A percentile compares a stretch with the other conserved stretches of the same genome.
Conservation (phyloP, 2,329 filamentous ascomycete genomes). For the Colletotrichum euphorbiae region DNA sequence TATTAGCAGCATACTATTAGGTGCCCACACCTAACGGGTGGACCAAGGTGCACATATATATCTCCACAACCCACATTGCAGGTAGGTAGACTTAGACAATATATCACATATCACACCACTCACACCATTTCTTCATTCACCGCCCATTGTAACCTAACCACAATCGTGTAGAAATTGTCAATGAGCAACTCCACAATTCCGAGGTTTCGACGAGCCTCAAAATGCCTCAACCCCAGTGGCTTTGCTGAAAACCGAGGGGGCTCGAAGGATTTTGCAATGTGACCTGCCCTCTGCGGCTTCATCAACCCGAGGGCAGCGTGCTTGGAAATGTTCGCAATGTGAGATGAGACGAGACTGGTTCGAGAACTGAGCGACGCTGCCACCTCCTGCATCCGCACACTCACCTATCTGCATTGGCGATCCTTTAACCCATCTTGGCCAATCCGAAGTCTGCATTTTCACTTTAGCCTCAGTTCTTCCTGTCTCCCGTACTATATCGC, state of each 20-base stretch:
- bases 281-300: constrained; percentile 19
- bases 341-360: constrained; percentile 3
- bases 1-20: no score
- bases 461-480: background rate
- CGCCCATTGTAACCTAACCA: constrained; percentile 21
- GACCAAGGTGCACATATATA: no score
- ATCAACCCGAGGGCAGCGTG: constrained; percentile 3
- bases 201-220: constrained; percentile 33
- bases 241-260: constrained; percentile 26
- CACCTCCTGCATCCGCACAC: constrained; percentile 15
- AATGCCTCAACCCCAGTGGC: constrained; percentile 7
- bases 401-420: constrained; percentile 8
- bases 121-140: constrained; percentile 23
- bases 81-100: no score
- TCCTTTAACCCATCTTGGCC: constrained; percentile 2
- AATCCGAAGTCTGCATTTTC: background rate
- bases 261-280: constrained; percentile 4
- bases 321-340: background rate
- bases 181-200: constrained; percentile 28
- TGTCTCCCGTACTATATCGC: constrained; percentile 7
- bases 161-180: constrained; percentile 8
- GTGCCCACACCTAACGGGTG: no score
- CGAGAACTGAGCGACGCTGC: background rate
- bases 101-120: no score
- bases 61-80: no score